Conservation (phyloP, 352 stramenopile species). For the Pythium chondricola region DNA sequence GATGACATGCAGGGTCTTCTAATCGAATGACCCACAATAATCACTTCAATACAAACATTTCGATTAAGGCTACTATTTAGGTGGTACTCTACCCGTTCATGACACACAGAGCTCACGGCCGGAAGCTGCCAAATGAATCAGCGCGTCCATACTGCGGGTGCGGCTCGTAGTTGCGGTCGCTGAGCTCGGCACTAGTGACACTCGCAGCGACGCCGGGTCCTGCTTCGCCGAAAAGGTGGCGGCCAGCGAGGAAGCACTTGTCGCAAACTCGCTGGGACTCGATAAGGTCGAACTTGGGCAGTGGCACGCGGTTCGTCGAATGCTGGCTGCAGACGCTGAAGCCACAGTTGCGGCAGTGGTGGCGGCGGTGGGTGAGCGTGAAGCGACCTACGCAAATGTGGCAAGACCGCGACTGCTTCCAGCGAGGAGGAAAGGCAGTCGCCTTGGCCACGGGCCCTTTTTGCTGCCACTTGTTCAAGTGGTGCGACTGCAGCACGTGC, state of each 20-base stretch:
- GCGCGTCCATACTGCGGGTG: conserved; percentile 7
- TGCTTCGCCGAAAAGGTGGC: conserved; percentile 34
- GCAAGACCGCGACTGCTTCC: conserved; percentile 68
- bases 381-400: conserved; percentile 60
- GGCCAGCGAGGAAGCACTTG: conserved; percentile 68
- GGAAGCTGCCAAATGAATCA: conserved; percentile 18
- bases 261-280: conserved; percentile 76
- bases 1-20: too few relatives aligned
- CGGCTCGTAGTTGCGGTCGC: conserved; percentile 16
- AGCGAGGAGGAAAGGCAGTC: conserved; percentile 54
- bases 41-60: conserved; percentile 18
- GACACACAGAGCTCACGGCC: neutral
- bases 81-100: neutral
- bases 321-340: conserved; percentile 68
- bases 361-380: conserved; percentile 63
- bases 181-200: conserved; percentile 7
- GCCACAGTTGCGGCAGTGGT: conserved; percentile 80
- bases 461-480: conserved; percentile 18
- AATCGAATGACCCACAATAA: conserved; percentile 2
- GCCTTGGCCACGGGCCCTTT: conserved; percentile 8
- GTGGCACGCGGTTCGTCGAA: conserved; percentile 70
- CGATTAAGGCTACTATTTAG: conserved; percentile 18
- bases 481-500: conserved; percentile 22
- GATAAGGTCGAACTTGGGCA: conserved; percentile 64
- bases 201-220: conserved; percentile 1